Evolutionary conservation across 495 filamentous ascomycete species (phyloP).

Genomic region (Hypoxylon rickii): DNA sequence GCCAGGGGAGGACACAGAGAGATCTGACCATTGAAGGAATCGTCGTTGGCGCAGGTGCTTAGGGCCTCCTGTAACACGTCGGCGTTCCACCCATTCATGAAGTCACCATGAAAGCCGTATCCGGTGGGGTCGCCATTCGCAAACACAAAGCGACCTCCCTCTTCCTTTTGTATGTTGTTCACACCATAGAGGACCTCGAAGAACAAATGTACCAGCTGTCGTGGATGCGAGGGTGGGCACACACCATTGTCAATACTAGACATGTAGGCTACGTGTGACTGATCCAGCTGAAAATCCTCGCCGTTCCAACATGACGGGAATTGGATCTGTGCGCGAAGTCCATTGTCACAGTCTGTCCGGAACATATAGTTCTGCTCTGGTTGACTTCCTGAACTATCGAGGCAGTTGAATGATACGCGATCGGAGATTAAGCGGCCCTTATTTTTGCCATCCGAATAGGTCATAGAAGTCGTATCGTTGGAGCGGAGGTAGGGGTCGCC

Average conservation of each 20-base stretch:
- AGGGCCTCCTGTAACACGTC: conserved; percentile 61
- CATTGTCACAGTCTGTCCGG: conserved; percentile 55
- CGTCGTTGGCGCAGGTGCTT: conserved; percentile 56
- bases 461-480: conserved; percentile 38
- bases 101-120: conserved; percentile 66
- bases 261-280: conserved; percentile 59
- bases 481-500: conserved; percentile 44
- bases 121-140: conserved; percentile 60
- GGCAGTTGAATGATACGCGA: conserved; percentile 45
- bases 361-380: conserved; percentile 58
- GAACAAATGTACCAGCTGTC: conserved; percentile 63
- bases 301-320: conserved; percentile 62
- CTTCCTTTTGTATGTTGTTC: conserved; percentile 52
- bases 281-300: conserved; percentile 55
- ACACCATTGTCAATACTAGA: conserved; percentile 55
- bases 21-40: conserved; percentile 52
- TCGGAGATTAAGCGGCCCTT: conserved; percentile 40
- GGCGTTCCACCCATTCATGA: conserved; percentile 72
- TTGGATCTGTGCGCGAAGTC: conserved; percentile 59
- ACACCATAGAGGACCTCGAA: conserved; percentile 67
- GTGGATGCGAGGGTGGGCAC: conserved; percentile 63
- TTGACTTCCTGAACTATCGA: conserved; percentile 43
- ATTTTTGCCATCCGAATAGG: conserved; percentile 27
- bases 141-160: conserved; percentile 62
- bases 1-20: conserved; percentile 55